Conservation (phyloP, 2,329 filamentous ascomycete genomes). For the Rhynchosporium secalis region DNA sequence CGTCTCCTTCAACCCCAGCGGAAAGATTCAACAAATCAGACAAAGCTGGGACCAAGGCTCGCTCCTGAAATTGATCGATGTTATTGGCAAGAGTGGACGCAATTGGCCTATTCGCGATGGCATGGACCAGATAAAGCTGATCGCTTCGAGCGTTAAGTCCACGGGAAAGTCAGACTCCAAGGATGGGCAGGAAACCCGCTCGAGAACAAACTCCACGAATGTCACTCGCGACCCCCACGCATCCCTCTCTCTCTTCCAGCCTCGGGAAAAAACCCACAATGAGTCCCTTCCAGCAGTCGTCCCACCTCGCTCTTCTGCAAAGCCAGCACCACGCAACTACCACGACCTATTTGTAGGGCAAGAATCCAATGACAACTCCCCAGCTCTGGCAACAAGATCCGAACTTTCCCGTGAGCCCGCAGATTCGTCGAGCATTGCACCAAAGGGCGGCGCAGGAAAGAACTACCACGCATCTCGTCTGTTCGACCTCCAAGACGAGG, state of each 20-base stretch:
- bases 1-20: slow-evolving; percentile 74
- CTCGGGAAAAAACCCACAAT: slow-evolving; percentile 62
- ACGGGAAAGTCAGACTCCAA: slow-evolving; percentile 43
- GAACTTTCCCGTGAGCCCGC: slow-evolving; percentile 12
- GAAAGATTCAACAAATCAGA: slow-evolving; percentile 83
- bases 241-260: slow-evolving; percentile 72
- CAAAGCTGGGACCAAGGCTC: slow-evolving; percentile 95
- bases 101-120: slow-evolving; percentile 95
- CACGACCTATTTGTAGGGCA: slow-evolving; percentile 68
- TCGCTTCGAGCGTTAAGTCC: slow-evolving; percentile 60
- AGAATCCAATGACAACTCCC: slow-evolving; percentile 33
- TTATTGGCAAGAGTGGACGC: slow-evolving; percentile 85
- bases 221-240: slow-evolving; percentile 65
- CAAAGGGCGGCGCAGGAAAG: slow-evolving; percentile 58
- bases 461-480: slow-evolving; percentile 64
- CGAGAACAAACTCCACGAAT: slow-evolving; percentile 55
- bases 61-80: slow-evolving; percentile 87
- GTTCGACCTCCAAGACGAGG: slow-evolving; percentile 60
- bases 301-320: slow-evolving; percentile 66
- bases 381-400: slow-evolving; percentile 17
- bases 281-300: slow-evolving; percentile 52
- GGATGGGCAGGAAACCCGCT: slow-evolving; percentile 44
- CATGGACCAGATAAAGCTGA: slow-evolving; percentile 78
- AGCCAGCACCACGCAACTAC: slow-evolving; percentile 65
- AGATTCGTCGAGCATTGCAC: slow-evolving; percentile 39